These are phyloP conservation scores for Halenospora varia DNA, from an alignment of 495 filamentous ascomycete genomes.

Conservation along the genomic window DNA sequence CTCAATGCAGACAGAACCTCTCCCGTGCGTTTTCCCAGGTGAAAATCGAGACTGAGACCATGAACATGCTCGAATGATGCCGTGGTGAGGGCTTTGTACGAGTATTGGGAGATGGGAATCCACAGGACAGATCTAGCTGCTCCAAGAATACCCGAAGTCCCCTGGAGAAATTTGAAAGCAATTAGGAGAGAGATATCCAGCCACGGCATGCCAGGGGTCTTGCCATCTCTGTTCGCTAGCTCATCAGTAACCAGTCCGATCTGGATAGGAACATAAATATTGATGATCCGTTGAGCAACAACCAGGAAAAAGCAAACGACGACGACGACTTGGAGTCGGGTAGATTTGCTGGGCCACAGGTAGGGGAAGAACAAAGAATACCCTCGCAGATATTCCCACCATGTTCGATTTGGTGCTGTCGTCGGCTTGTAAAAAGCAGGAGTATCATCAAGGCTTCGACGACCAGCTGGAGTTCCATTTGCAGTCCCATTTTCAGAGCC, in stretches of 20 bases:
- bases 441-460: conserved; percentile 26
- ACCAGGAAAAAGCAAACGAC: conserved; percentile 75
- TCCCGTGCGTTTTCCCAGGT: conserved; percentile 93
- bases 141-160: conserved; percentile 78
- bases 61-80: conserved; percentile 98
- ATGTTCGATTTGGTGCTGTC: conserved; percentile 37
- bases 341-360: conserved; percentile 81
- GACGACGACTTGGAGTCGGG: conserved; percentile 68
- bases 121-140: conserved; percentile 78
- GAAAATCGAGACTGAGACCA: conserved; percentile 90
- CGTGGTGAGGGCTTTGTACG: conserved; percentile 89
- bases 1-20: conserved; percentile 93
- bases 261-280: conserved; percentile 75
- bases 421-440: conserved; percentile 51
- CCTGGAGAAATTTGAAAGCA: conserved; percentile 79
- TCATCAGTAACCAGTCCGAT: conserved; percentile 68
- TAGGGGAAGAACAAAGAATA: conserved; percentile 92
- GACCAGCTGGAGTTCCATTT: conserved; percentile 17
- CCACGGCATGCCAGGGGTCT: conserved; percentile 56
- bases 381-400: conserved; percentile 88
- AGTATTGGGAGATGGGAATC: conserved; percentile 95
- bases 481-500: conserved; percentile 8
- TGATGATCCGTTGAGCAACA: conserved; percentile 71
- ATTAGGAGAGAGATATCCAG: conserved; percentile 72
- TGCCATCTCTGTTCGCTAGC: conserved; percentile 36